A percentile compares a stretch with the other conserved stretches of the same genome.
Conservation (phyloP, 805 yeast species). For the Ogataea trehaloabstinens region DNA sequence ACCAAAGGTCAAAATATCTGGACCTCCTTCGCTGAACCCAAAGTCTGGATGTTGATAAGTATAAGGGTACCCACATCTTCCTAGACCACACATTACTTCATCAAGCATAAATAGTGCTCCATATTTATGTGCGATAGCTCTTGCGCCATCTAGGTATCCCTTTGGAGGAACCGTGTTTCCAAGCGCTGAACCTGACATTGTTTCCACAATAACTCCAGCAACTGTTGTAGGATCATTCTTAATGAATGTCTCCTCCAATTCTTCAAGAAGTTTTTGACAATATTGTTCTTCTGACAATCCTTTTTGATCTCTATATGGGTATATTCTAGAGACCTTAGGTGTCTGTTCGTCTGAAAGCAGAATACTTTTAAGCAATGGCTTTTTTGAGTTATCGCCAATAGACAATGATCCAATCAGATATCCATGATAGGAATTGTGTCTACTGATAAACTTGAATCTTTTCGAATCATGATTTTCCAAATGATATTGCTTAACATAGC, state of each 20-base stretch:
- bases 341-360: slow-evolving; percentile 21
- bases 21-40: slow-evolving; percentile 28
- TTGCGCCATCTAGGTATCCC: slow-evolving; percentile 44
- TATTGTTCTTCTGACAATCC: slow-evolving; percentile 40
- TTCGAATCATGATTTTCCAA: slow-evolving; percentile 39
- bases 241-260: slow-evolving; percentile 39
- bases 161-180: slow-evolving; percentile 44
- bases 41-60: slow-evolving; percentile 31
- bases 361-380: slow-evolving; percentile 30
- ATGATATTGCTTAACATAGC: slow-evolving; percentile 54
- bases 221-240: slow-evolving; percentile 42
- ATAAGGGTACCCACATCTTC: slow-evolving; percentile 47
- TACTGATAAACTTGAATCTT: slow-evolving; percentile 40
- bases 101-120: slow-evolving; percentile 48
- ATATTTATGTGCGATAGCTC: slow-evolving; percentile 48
- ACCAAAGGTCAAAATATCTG: slow-evolving; percentile 48
- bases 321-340: slow-evolving; percentile 30
- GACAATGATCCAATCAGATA: slow-evolving; percentile 45
- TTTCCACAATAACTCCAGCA: slow-evolving; percentile 42
- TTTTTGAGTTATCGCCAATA: slow-evolving; percentile 35
- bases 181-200: slow-evolving; percentile 45
- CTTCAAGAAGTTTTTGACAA: slow-evolving; percentile 34
- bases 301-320: slow-evolving; percentile 33
- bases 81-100: slow-evolving; percentile 58
- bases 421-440: slow-evolving; percentile 45